Evolutionary conservation across 2,329 filamentous ascomycete species (phyloP), one percentile per base, ranked within the genome.

Genomic region (Trichophaea hybrida): DNA sequence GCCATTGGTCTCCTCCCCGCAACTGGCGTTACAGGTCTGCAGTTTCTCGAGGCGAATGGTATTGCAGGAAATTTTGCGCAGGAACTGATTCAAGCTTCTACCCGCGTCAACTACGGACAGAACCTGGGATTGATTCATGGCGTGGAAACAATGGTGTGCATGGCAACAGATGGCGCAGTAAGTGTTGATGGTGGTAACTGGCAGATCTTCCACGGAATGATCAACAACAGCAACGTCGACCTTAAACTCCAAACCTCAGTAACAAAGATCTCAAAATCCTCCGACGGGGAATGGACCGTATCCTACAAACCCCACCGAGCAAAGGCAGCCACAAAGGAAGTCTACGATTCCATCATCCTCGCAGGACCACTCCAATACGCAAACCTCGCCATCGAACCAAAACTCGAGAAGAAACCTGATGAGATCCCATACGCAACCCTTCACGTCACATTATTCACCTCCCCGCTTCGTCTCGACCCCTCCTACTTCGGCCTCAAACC

Each of bases 91-190:
- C 91, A 97, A 73, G 88, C 91, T 1, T 86, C 83, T 59, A 96
- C 93, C 0, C 80, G 93, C 17, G 91, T 96, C 64, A 97, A 97
- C 72, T 98, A 96, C 73, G 93, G 86, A 0, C 88, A 90, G 53
- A 96, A 97, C 67, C 73, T 97, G 10, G 80, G 76, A n/a, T 75
- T 82, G 38, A 93, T 97, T 52, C 90, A 97, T 69, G 93, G 88
- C 0, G 74, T 98, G 1, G 88, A 94, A 68, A 82, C 90, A 1
- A 88, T 96, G 85, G 85, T 94, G 1, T 91, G 89, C 48, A 88
- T 97, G 82, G 86, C 90, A 1, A 86, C 89, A 0, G 84, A 91
- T 56, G 89, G 88, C 5, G 88, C 90, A 0, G 81, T 89, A 70
- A 77, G 85, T 15, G 79, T 97, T 1, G 73, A 80, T 12, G 89